A percentile compares a stretch with the other conserved stretches of the same genome.
These are phyloP conservation scores for Neofusicoccum parvum DNA, from an alignment of 2,329 filamentous ascomycete species.

Conservation along the genomic window DNA sequence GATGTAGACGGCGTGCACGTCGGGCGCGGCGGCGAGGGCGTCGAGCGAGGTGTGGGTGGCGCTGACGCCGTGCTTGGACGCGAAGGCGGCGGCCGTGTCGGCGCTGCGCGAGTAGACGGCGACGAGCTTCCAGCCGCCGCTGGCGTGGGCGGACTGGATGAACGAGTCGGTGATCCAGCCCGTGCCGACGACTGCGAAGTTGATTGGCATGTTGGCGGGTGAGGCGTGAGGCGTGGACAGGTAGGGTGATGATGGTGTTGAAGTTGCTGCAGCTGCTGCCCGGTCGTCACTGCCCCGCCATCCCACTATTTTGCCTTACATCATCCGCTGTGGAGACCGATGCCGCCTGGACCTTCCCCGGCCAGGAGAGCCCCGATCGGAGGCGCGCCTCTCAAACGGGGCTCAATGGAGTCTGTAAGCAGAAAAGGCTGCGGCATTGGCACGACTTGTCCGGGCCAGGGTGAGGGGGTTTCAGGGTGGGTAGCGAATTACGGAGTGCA, in stretches of 20 bases:
- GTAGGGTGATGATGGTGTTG: neutral
- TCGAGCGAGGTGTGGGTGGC: slow-evolving; percentile 44
- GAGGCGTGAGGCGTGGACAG: neutral
- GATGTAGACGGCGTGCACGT: slow-evolving; percentile 50
- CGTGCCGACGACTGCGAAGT: slow-evolving; percentile 51
- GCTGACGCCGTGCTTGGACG: slow-evolving; percentile 41
- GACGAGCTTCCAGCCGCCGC: slow-evolving; percentile 46
- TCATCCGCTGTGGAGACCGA: neutral
- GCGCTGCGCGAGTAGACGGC: slow-evolving; percentile 51
- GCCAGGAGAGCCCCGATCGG: neutral
- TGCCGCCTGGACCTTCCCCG: slow-evolving; percentile 8
- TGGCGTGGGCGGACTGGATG: slow-evolving; percentile 47
- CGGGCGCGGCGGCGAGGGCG: slow-evolving; percentile 40
- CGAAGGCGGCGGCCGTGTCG: slow-evolving; percentile 47
- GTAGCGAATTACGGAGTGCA: neutral
- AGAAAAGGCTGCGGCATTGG: neutral
- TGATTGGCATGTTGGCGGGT: slow-evolving; percentile 33
- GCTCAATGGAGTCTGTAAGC: neutral
- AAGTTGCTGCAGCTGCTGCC: neutral
- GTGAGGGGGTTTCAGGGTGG: neutral
- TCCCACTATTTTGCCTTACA: slow-evolving; percentile 18
- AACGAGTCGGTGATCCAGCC: slow-evolving; percentile 55
- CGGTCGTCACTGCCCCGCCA: slow-evolving; percentile 4
- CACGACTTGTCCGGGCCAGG: neutral
- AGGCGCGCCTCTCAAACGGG: neutral